These are phyloP conservation scores for Talaromyces sp. DNA, from an alignment of 2,329 filamentous ascomycete species.

Conservation along the genomic window DNA sequence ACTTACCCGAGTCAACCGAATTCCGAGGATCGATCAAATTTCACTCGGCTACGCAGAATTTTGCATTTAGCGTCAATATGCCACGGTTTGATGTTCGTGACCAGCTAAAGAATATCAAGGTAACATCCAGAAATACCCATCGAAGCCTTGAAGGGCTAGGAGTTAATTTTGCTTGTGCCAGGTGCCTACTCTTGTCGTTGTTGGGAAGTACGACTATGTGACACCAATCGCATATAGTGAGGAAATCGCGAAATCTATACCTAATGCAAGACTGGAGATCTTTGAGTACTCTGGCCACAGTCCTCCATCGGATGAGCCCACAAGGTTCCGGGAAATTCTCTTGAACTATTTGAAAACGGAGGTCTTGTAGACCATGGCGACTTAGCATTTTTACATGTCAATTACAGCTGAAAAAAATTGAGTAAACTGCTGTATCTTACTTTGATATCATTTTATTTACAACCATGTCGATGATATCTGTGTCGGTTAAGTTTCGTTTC, in stretches of 20 bases:
- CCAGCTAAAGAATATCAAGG: background rate
- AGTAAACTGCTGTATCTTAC: background rate
- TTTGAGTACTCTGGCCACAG: slow-evolving; percentile 2
- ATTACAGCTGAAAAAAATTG: background rate
- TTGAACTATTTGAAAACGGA: background rate
- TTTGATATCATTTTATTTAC: background rate
- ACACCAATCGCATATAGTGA: slow-evolving; percentile 1
- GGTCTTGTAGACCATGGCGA: background rate
- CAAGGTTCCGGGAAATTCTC: background rate
- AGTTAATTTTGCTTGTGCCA: background rate
- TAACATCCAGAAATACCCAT: background rate
- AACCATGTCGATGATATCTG: background rate
- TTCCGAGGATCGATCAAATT: background rate
- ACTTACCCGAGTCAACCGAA: background rate
- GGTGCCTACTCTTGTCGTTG: slow-evolving; percentile 1
- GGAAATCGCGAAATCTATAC: background rate
- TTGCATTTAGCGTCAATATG: slow-evolving; percentile 2
- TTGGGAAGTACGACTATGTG: background rate
- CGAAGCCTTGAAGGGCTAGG: background rate
- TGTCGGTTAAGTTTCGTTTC: background rate
- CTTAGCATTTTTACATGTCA: background rate
- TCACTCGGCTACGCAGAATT: background rate
- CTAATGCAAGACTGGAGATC: background rate
- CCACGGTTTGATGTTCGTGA: background rate
- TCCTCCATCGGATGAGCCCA: slow-evolving; percentile 1